Percentiles rank a stretch among this genome's conserved stretches.
Conservation (phyloP, 805 yeast genomes). For the Candida hungchunana region DNA sequence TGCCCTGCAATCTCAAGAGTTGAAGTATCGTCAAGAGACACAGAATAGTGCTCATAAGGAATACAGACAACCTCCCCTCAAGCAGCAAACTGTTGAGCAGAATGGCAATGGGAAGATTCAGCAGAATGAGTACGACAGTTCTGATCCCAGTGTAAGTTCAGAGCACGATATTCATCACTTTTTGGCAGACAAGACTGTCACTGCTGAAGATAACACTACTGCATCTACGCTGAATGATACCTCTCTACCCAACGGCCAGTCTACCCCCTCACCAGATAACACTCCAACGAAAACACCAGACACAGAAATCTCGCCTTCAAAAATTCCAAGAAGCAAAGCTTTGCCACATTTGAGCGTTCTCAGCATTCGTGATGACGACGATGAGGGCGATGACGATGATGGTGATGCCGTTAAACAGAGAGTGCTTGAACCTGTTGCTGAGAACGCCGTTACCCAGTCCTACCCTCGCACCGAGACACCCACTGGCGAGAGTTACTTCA, state of each 20-base stretch:
- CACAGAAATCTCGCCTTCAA: constrained; percentile 19
- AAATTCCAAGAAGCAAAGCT: constrained; percentile 23
- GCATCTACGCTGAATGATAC: constrained; percentile 11
- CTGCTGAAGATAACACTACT: constrained; percentile 10
- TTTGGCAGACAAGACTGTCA: constrained; percentile 22
- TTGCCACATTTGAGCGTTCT: constrained; percentile 24
- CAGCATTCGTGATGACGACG: constrained; percentile 23
- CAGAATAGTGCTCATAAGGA: constrained; percentile 1
- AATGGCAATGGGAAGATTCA: background rate
- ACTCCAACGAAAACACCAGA: background rate
- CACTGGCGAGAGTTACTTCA: constrained; percentile 7
- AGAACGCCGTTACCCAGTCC: constrained; percentile 1
- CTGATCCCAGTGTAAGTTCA: background rate
- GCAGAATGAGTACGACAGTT: background rate
- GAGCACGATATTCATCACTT: constrained; percentile 18
- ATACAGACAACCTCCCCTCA: background rate
- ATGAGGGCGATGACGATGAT: constrained; percentile 14
- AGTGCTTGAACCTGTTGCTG: constrained; percentile 12
- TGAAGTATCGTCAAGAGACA: constrained; percentile 7
- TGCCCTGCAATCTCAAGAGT: constrained; percentile 3
- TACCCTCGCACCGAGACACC: constrained; percentile 1
- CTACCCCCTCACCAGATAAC: constrained; percentile 23
- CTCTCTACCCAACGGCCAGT: constrained; percentile 20
- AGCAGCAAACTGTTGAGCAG: background rate
- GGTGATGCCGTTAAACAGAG: constrained; percentile 7